phyloP scores from a whole-genome alignment of 305 asterid genomes.

The Solanum hybrid region DNA sequence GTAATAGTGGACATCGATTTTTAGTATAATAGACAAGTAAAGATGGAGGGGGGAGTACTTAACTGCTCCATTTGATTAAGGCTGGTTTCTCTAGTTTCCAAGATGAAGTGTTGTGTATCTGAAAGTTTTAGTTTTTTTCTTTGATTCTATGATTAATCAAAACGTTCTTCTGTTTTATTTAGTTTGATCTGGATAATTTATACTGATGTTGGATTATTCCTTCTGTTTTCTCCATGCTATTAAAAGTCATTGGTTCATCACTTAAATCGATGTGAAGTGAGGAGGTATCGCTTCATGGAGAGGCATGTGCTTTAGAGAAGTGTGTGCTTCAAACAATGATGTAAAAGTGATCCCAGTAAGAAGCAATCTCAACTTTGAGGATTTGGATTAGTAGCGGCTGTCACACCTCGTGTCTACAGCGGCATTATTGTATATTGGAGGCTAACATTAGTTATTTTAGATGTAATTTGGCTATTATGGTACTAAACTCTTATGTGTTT shows the following conservation, averaged over 20 bases:
- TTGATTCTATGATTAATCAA: background rate
- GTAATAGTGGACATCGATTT: background rate
- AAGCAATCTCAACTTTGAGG: background rate
- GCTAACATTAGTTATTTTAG: background rate
- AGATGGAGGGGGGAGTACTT: background rate
- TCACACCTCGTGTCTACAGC: background rate
- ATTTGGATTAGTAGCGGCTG: background rate
- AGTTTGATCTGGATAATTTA: background rate
- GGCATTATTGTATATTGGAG: background rate
- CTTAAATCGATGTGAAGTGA: background rate
- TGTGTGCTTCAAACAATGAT: background rate
- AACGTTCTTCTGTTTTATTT: background rate
- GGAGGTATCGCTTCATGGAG: background rate
- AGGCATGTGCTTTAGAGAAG: no score
- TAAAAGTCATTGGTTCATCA: background rate
- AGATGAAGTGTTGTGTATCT: background rate
- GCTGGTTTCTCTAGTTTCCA: background rate
- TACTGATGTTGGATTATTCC: background rate
- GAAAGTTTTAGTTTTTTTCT: background rate
- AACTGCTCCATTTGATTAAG: background rate
- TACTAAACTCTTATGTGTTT: background rate
- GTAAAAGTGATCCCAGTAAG: background rate
- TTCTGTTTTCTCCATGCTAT: background rate
- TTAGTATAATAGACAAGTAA: background rate
- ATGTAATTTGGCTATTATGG: background rate